A percentile compares a stretch with the other conserved stretches of the same genome.
phyloP scores from a whole-genome alignment of 2,329 filamentous ascomycete genomes.

The Fusarium luffae region DNA sequence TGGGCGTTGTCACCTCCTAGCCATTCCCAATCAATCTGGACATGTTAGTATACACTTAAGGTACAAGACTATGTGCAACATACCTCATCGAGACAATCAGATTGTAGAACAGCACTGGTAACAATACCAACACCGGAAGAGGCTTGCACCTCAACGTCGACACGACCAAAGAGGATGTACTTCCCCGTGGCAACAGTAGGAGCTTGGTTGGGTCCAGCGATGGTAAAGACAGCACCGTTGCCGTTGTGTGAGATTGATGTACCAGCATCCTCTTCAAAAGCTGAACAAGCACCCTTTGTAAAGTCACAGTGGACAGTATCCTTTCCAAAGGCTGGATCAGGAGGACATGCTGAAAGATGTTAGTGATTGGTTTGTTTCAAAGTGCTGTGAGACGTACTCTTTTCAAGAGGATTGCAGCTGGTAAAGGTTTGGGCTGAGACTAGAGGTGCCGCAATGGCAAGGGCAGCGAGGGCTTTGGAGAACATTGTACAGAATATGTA shows the following conservation, averaged over 20 bases:
- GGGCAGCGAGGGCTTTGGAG: constrained; percentile 26
- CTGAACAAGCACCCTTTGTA: constrained; percentile 65
- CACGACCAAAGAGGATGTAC: constrained; percentile 87
- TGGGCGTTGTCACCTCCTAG: constrained; percentile 74
- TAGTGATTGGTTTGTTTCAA: neutral
- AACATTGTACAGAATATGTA: constrained; percentile 22
- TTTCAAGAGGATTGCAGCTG: constrained; percentile 34
- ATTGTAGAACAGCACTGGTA: constrained; percentile 80
- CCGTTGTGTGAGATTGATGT: constrained; percentile 42
- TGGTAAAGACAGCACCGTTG: constrained; percentile 59
- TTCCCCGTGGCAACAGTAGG: constrained; percentile 75
- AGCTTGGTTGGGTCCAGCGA: constrained; percentile 65
- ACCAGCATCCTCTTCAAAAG: constrained; percentile 41
- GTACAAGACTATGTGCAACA: fast-evolving
- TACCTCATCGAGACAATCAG: constrained; percentile 74
- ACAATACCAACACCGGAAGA: constrained; percentile 80
- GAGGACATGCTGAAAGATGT: constrained; percentile 60
- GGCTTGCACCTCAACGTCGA: constrained; percentile 76
- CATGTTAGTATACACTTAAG: neutral
- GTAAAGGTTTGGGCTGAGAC: constrained; percentile 40
- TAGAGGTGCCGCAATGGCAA: constrained; percentile 36
- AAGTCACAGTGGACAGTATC: constrained; percentile 71
- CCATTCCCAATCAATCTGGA: constrained; percentile 84
- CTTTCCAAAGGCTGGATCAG: constrained; percentile 75
- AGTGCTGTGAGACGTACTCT: constrained; percentile 18